These are phyloP conservation scores for Pseudopyricularia cyperi DNA, from an alignment of 2,329 filamentous ascomycete genomes.

Conservation along the genomic window DNA sequence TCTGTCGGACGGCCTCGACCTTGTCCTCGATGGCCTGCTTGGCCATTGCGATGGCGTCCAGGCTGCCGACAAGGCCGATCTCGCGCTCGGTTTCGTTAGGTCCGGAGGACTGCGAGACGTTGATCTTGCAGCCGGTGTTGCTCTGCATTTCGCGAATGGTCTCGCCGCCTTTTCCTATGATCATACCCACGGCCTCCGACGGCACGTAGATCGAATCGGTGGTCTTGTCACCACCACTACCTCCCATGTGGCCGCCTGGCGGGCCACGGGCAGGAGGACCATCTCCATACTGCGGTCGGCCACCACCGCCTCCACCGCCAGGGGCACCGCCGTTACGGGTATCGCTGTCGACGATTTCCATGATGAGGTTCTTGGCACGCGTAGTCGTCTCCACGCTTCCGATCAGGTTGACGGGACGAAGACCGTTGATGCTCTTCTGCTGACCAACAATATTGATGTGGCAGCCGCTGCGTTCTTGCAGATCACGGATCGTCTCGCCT, in stretches of 20 bases:
- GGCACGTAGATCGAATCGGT: constrained; percentile 77
- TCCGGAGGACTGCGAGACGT: constrained; percentile 70
- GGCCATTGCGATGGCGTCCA: constrained; percentile 65
- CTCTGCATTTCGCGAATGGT: constrained; percentile 92
- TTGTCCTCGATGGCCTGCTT: constrained; percentile 84
- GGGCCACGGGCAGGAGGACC: background rate
- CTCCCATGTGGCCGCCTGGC: constrained; percentile 20
- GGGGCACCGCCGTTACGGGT: constrained; percentile 41
- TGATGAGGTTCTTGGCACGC: constrained; percentile 73
- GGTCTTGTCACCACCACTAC: constrained; percentile 48
- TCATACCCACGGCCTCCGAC: constrained; percentile 89
- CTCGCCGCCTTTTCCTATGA: constrained; percentile 88
- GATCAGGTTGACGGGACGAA: constrained; percentile 83
- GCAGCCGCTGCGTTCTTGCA: constrained; percentile 85
- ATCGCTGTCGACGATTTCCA: constrained; percentile 91
- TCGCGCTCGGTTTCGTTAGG: constrained; percentile 70
- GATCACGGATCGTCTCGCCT: constrained; percentile 82
- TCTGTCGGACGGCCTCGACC: constrained; percentile 65
- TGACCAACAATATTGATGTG: constrained; percentile 93
- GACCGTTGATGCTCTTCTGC: constrained; percentile 81
- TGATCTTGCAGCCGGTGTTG: constrained; percentile 83
- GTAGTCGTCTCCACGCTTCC: constrained; percentile 62
- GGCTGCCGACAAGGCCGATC: constrained; percentile 70
- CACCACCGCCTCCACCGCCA: constrained; percentile 17
- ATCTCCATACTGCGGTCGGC: constrained; percentile 18